Evolutionary conservation across 2,329 filamentous ascomycete genomes (phyloP).

Genomic region (Pseudopithomyces maydicus): DNA sequence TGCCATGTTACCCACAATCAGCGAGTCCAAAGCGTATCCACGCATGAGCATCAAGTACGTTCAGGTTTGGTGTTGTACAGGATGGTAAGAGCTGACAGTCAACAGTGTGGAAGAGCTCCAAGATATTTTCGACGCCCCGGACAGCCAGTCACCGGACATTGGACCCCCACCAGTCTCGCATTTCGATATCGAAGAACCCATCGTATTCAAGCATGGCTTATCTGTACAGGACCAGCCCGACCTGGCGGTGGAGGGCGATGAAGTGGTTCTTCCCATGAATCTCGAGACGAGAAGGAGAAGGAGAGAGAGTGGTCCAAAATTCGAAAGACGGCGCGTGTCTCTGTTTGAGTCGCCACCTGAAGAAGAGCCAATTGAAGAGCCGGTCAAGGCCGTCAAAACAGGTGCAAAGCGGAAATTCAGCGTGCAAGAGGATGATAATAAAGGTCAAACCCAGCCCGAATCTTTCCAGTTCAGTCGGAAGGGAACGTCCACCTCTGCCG

Average conservation of each 20-base stretch:
- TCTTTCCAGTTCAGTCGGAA: conserved; percentile 56
- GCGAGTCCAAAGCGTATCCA: conserved; percentile 71
- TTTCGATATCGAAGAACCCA: conserved; percentile 56
- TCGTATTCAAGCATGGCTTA: conserved; percentile 49
- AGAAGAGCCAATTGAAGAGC: conserved; percentile 32
- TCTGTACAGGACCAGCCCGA: conserved; percentile 26
- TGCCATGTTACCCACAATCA: conserved; percentile 67
- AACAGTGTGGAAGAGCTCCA: conserved; percentile 64
- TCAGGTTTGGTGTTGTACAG: conserved; percentile 2
- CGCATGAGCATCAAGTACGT: conserved; percentile 71
- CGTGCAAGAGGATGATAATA: conserved; percentile 56
- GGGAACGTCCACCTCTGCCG: conserved; percentile 20
- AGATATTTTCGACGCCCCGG: conserved; percentile 57
- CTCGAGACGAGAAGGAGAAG: conserved; percentile 59
- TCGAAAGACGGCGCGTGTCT: conserved; percentile 48
- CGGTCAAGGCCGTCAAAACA: conserved; percentile 44
- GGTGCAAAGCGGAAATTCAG: conserved; percentile 64
- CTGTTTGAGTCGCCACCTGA: conserved; percentile 50
- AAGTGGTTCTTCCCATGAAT: conserved; percentile 50
- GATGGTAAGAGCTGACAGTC: conserved; percentile 19
- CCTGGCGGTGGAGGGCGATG: conserved; percentile 42
- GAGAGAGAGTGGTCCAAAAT: conserved; percentile 56
- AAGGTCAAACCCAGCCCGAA: conserved; percentile 36
- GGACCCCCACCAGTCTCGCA: conserved; percentile 62
- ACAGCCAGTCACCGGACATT: conserved; percentile 69